These are phyloP conservation scores for Thalassiosira delicatula DNA, from an alignment of 352 stramenopile genomes.

Conservation along the genomic window DNA sequence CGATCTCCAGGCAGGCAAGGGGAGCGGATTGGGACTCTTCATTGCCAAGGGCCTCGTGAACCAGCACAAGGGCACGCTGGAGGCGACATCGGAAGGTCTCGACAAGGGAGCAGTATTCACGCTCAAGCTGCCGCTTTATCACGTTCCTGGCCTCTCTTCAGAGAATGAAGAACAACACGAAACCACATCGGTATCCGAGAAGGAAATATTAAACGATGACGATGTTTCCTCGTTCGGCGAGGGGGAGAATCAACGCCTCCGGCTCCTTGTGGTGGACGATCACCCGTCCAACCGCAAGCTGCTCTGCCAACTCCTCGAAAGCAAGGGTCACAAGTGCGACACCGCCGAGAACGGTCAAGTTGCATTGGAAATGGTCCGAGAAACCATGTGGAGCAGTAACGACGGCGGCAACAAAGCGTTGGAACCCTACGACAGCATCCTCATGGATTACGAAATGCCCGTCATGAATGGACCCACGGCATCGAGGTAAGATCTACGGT, in stretches of 20 bases:
- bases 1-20: conserved; percentile 68
- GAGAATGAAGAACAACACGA: neutral
- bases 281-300: conserved; percentile 70
- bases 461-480: conserved; percentile 72
- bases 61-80: conserved; percentile 62
- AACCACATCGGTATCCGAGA: conserved; percentile 2
- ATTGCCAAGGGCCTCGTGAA: conserved; percentile 67
- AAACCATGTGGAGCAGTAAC: too few relatives aligned
- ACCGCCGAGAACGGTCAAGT: conserved; percentile 57
- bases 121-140: conserved; percentile 63
- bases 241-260: conserved; percentile 23
- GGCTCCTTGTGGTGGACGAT: conserved; percentile 75
- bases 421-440: conserved; percentile 53
- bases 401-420: conserved; percentile 2
- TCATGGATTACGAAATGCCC: conserved; percentile 79
- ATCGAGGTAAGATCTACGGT: too few relatives aligned
- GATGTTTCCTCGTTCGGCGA: neutral
- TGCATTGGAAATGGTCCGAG: conserved; percentile 20
- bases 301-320: conserved; percentile 60
- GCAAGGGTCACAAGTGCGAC: conserved; percentile 51
- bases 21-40: conserved; percentile 65
- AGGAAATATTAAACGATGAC: conserved; percentile 8
- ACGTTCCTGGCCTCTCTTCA: conserved; percentile 13
- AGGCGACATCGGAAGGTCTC: conserved; percentile 59
- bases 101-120: conserved; percentile 65